Evolutionary conservation across 2,329 filamentous ascomycete species (phyloP).

Genomic region (Calonectria pseudoreteaudii): DNA sequence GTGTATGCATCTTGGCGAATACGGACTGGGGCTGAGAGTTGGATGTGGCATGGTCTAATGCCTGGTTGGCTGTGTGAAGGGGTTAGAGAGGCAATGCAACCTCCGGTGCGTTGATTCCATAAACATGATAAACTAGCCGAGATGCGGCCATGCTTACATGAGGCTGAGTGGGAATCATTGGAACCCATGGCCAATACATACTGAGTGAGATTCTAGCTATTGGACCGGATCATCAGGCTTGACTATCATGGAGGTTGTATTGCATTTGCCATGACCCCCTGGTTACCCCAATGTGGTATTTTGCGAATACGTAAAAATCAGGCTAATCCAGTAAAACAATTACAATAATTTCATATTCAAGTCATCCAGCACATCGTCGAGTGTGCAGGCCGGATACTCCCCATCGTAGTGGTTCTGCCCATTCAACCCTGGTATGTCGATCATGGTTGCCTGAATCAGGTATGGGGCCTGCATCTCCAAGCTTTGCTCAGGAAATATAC

Average conservation of each 20-base stretch:
- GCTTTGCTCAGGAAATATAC: background rate
- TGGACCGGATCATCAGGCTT: background rate
- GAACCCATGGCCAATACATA: background rate
- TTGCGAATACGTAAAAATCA: background rate
- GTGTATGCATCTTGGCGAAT: background rate
- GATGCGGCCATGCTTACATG: background rate
- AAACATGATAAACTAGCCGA: background rate
- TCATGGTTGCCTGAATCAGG: background rate
- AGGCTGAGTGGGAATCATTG: background rate
- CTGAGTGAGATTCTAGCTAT: background rate
- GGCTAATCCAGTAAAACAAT: background rate
- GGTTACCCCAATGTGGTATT: background rate
- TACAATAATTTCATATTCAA: background rate
- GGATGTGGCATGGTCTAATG: background rate
- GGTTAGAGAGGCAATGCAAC: background rate
- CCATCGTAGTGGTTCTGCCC: background rate
- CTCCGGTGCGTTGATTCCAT: background rate
- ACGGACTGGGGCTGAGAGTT: background rate
- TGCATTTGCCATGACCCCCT: background rate
- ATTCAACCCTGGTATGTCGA: background rate
- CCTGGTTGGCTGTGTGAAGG: background rate
- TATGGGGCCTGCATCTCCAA: background rate
- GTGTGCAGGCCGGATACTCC: background rate
- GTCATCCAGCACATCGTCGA: background rate
- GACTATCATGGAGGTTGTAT: background rate